Evolutionary conservation across 1,139 yeast genomes (phyloP).

Genomic region (Zygoascus sp.): DNA sequence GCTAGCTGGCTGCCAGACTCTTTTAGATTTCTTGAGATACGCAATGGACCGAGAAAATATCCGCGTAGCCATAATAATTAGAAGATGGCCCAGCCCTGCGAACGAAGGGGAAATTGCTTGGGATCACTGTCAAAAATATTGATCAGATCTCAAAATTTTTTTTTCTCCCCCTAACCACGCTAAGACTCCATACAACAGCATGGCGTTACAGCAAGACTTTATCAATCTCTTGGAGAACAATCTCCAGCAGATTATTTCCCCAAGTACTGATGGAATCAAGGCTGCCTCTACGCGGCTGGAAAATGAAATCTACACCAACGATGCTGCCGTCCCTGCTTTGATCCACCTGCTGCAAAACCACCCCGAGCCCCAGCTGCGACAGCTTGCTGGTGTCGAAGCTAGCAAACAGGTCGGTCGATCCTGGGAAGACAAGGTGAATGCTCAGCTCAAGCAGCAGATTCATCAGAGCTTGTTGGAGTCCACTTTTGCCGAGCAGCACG

Average conservation of each 20-base stretch:
- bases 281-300: conserved; percentile 74
- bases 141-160: conserved; percentile 9
- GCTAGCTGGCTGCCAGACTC: neutral
- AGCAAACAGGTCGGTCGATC: conserved; percentile 71
- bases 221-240: conserved; percentile 71
- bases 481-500: conserved; percentile 60
- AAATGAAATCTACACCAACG: conserved; percentile 67
- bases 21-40: neutral
- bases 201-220: conserved; percentile 63
- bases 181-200: conserved; percentile 1
- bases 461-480: conserved; percentile 63
- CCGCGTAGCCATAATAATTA: neutral
- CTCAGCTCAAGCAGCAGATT: conserved; percentile 46
- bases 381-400: conserved; percentile 92
- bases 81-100: too few relatives aligned
- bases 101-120: too few relatives aligned
- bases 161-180: conserved; percentile 10
- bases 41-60: neutral
- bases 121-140: neutral
- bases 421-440: conserved; percentile 51
- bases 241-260: conserved; percentile 67
- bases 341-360: conserved; percentile 73
- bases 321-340: conserved; percentile 73
- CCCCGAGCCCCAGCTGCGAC: conserved; percentile 57
- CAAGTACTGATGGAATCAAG: conserved; percentile 73